Evolutionary conservation across 768 basidiomycete genomes (phyloP), one percentile per base, ranked within the genome.

Genomic region (Macrocybe gigantea): DNA sequence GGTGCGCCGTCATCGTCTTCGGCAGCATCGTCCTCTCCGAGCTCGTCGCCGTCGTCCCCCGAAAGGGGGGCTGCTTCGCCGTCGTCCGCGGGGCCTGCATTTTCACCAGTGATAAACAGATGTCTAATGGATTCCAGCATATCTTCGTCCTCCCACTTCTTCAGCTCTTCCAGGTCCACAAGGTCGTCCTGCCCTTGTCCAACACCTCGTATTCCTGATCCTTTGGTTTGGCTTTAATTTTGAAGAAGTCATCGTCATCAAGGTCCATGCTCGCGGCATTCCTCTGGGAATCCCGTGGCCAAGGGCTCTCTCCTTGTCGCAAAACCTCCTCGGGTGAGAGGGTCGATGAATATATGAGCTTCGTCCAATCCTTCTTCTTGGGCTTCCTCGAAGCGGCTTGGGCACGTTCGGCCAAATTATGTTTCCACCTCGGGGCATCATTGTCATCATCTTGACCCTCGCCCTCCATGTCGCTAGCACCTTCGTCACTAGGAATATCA

Each of bases 31-130:
- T 70, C 69, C 36, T 73, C 72, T 33, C 59, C 68, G 34, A 63
- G 68, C 2, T 65, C 74, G 14, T 60, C 67, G 8, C 61, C 68
- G 41, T 68, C 73, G 6, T 74, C 77, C 3, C 61, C 69, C 4
- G 22, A 22, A 22, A 22, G 22, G 22, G 22, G 22, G 22, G 22
- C 22, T 29, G 65, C 69, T 3, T 69, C 69, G 11, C 50, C 65
- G 5, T 63, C 70, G 14, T 38, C 11, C 11, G 36, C 36, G 11
- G 11, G 11, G 14, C 36, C 30, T 1, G 29, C 42, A 50, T 74
- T 60, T 56, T 64, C 72, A 1, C 89, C 93, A 0, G 93, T 95
- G 62, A 99, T 95, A 68, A 99, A 99, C 44, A 95, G 71, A 47
- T 80, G 72, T 5, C 89, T 80, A 58, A 99, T 83, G 1, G 89